These are phyloP conservation scores for Alnus glutinosa DNA, from an alignment of 306 rosid species.

Conservation along the genomic window DNA sequence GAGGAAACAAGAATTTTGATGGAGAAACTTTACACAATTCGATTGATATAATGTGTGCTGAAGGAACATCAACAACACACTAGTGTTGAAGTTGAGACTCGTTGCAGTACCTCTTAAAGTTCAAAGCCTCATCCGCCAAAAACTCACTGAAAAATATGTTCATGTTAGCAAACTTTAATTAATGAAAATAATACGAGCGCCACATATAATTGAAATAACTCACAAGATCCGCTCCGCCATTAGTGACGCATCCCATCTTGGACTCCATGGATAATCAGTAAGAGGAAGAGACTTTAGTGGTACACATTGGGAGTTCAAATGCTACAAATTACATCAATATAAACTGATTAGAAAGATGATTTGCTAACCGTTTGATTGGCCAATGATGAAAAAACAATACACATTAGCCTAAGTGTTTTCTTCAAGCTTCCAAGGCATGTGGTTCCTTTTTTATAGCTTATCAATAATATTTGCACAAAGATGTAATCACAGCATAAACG, in stretches of 20 bases:
- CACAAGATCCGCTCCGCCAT: constrained; percentile 83
- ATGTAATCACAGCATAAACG: not conserved
- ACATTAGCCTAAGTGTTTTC: not conserved
- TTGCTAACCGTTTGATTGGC: not conserved
- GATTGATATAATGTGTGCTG: not conserved
- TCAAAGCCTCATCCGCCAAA: constrained; percentile 74
- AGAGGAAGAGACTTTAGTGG: constrained; percentile 61
- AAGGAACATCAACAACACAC: constrained; percentile 4
- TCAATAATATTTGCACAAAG: not conserved
- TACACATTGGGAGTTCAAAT: constrained; percentile 68
- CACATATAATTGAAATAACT: constrained; percentile 32
- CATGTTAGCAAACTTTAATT: constrained; percentile 7
- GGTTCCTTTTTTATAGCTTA: not conserved
- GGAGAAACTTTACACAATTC: constrained; percentile 25
- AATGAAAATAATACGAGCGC: not conserved
- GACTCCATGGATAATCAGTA: constrained; percentile 84
- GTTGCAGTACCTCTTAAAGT: constrained; percentile 83
- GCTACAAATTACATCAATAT: constrained; percentile 44
- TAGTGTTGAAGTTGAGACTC: constrained; percentile 52
- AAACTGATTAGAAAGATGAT: constrained; percentile 7
- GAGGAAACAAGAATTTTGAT: constrained; percentile 5
- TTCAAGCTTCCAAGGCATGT: not conserved
- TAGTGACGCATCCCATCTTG: constrained; percentile 72
- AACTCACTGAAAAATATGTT: constrained; percentile 56
- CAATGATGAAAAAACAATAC: not conserved